Evolutionary conservation across 176 grass and related monocot species (phyloP), one percentile per base, ranked within the genome.

Genomic region (Aegilops sharonensis): DNA sequence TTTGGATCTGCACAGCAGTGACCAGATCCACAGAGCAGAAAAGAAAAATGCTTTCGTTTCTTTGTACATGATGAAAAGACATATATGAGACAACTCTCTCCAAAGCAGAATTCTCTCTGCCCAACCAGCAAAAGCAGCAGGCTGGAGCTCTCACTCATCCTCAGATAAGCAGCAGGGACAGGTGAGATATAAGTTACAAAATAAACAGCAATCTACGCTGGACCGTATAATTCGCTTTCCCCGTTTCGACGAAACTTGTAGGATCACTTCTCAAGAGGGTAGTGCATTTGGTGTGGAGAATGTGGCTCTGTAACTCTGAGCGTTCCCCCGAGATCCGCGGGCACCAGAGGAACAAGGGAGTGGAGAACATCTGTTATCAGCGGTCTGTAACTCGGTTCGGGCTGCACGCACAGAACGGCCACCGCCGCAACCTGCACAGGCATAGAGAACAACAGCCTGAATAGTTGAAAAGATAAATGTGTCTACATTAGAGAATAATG

Each of bases 351-450:
- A 79, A 99, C 87, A 47, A 99, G 90, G 52, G 97, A 99, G 85
- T 99, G 97, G 45, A 99, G 88, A 56, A 99, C 97, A 71, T 99
- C 97, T 17, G 97, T 96, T 68, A 99, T 99, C 34, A 99, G 78
- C 32, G 97, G 97, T 84, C 97, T 90, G 77, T 99, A 99, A 87
- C 97, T 99, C 23, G 97, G 97, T 56, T 99, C 97, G 2, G 92
- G 92, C 75, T 99, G 97, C 59, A 99, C 89, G 3, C 97, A 99
- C 72, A 99, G 86, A 84, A 96, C 90, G 5, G 97, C 92, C 11
- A 99, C 97, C 2, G 97, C 97, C 4, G 97, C 97, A 75, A 99
- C 97, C 97, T 99, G 92, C 78, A 88, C 18, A 85, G 13, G 30
- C 40, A 63, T 24, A 15, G 27, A 20, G 34, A 70, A 63, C 4